These are phyloP conservation scores for Gossypium trilobum DNA, from an alignment of 441 rosid species.

Conservation along the genomic window DNA sequence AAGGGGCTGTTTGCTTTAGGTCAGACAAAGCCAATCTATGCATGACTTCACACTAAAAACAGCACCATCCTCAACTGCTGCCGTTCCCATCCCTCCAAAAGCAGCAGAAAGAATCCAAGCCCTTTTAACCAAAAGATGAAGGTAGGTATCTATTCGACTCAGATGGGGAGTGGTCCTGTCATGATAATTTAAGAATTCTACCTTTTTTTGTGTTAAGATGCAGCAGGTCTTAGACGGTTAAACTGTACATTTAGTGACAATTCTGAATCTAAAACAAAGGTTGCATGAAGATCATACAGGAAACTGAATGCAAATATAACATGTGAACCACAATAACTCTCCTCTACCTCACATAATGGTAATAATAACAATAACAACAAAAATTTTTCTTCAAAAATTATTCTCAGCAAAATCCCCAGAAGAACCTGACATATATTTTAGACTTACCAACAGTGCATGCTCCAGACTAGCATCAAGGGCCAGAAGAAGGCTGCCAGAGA, in stretches of 20 bases:
- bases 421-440: not conserved
- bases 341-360: not conserved
- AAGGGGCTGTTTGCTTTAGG: not conserved
- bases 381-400: not conserved
- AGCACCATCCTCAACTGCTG: not conserved
- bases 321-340: slow-evolving; percentile 5
- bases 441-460: slow-evolving; percentile 90
- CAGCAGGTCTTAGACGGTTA: not conserved
- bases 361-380: not conserved
- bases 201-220: not conserved
- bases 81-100: not conserved
- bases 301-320: not conserved
- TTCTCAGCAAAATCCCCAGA: not conserved
- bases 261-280: not conserved
- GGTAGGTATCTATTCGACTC: not conserved
- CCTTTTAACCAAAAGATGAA: not conserved
- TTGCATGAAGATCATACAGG: not conserved
- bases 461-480: slow-evolving; percentile 98
- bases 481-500: slow-evolving; percentile 68
- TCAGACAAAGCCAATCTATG: not conserved
- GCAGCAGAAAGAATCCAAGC: not conserved
- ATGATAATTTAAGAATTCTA: not conserved
- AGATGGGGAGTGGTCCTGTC: not conserved
- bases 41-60: not conserved
- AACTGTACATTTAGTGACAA: not conserved